These are phyloP conservation scores for Apiospora koreana DNA, from an alignment of 2,329 filamentous ascomycete genomes.

Conservation along the genomic window DNA sequence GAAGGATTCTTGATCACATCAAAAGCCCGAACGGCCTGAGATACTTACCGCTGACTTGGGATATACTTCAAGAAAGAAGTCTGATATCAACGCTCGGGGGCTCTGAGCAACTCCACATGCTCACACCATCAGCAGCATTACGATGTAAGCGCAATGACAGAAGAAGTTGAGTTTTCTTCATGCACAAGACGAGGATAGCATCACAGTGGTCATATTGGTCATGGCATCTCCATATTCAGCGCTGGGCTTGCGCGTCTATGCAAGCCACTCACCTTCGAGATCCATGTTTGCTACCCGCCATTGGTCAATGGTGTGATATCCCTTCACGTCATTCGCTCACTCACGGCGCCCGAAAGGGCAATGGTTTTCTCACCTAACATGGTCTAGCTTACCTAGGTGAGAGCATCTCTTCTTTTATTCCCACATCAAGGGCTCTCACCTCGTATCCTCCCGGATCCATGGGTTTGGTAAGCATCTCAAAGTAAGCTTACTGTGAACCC, in stretches of 20 bases:
- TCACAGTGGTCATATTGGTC: background rate
- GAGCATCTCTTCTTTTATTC: background rate
- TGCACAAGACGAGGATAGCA: background rate
- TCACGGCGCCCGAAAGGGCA: background rate
- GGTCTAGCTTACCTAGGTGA: constrained; percentile 3
- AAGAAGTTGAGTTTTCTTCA: background rate
- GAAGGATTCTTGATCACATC: no score
- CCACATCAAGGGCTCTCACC: background rate
- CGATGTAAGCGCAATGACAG: background rate
- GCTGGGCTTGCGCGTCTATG: background rate
- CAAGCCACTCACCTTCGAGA: background rate
- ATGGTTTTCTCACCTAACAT: background rate
- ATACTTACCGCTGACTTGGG: background rate
- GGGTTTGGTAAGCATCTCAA: background rate
- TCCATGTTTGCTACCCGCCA: background rate
- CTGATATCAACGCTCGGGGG: background rate
- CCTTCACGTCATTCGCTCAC: background rate
- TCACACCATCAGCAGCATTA: background rate
- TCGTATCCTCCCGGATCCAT: background rate
- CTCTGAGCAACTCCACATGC: background rate
- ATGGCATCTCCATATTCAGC: background rate
- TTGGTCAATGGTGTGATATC: background rate
- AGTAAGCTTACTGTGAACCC: constrained; percentile 1
- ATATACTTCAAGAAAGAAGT: background rate
- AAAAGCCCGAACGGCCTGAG: no score